phyloP scores from a whole-genome alignment of 2,329 filamentous ascomycete genomes.

The Rhynchosporium agropyri region DNA sequence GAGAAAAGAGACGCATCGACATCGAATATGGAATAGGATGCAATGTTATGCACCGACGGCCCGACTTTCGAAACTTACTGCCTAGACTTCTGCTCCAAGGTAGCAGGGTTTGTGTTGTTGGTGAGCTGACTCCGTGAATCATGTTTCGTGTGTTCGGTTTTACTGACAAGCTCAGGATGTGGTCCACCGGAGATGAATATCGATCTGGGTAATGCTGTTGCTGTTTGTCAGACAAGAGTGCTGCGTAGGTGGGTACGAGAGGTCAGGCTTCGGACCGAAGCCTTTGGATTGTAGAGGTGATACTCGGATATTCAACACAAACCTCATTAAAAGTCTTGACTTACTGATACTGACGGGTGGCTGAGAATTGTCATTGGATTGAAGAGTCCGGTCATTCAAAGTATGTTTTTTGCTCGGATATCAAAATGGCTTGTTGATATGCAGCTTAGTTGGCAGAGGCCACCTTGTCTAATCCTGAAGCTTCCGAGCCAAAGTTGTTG shows the following conservation, averaged over 20 bases:
- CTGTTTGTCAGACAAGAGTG: neutral
- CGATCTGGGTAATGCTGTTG: slow-evolving; percentile 3
- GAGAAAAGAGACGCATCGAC: too few species aligned
- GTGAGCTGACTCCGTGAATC: neutral
- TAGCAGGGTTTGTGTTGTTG: neutral
- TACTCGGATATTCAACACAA: neutral
- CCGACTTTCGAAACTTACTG: neutral
- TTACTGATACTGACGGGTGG: too few species aligned
- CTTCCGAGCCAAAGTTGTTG: too few species aligned
- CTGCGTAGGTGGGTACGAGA: neutral
- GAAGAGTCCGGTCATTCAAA: too few species aligned
- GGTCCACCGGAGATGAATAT: neutral
- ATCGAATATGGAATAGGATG: neutral
- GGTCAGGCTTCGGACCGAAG: slow-evolving; percentile 1
- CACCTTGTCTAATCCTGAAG: too few species aligned
- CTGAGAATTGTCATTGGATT: too few species aligned
- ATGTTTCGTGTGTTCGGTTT: too few species aligned
- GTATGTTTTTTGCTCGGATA: too few species aligned
- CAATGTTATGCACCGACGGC: neutral
- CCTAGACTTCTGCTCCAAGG: neutral
- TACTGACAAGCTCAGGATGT: neutral
- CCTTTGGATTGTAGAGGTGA: neutral
- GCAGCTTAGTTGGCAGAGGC: too few species aligned
- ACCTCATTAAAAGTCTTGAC: too few species aligned
- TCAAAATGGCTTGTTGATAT: neutral